Base-by-base conservation (phyloP, 352 stramenopile species). In the Globisporangium middletonii region DNA sequence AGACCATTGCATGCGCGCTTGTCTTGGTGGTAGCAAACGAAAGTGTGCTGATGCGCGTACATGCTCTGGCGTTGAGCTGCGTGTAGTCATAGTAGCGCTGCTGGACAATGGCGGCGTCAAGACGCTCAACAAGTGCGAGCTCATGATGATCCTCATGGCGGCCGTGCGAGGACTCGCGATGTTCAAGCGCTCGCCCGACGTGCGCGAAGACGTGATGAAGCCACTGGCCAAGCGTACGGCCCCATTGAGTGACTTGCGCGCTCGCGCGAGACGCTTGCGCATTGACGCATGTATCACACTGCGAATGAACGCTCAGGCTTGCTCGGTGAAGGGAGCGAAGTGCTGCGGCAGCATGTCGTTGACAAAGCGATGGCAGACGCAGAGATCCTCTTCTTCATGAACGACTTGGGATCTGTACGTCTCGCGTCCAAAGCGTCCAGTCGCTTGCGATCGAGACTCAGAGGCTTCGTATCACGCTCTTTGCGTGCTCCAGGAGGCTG, bases 381-480 rank as follows among this genome's bases (percentile, higher is more conserved):
- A 11, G 77, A 89, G 50, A 75, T 89, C 37, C 56, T 89, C 26
- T 89, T 89, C 50, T 87, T 89, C 56, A 84, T 88, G 79, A 89
- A 82, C 53, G 79, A 88, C 26, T 58, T 89, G 2, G 77, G 86
- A 42, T 70, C 74, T 47, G 79, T 89, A 46, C 43, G 68, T 47
- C 8, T 13, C 16, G 26, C 1, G 41, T 9, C 26, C 48, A 33
- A 8, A 18, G 3, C 4, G 9, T 45, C 2, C 11, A 23, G 9
- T n/a, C 12, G 9, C 9, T 19, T 18, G 18, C 30, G 16, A 30
- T 16, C 6, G 6, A 53, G 8, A 30, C 13, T 6, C 46, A 37
- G 12, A 3, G 12, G 12, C 2, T 23, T 27, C 23, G 16, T 35
- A 35, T 35, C 3, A 19, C 8, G 4, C 9, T 45, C 12, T 44